Base-by-base conservation (phyloP, 2,329 filamentous ascomycete species). In the Tolypocladium sp. region DNA sequence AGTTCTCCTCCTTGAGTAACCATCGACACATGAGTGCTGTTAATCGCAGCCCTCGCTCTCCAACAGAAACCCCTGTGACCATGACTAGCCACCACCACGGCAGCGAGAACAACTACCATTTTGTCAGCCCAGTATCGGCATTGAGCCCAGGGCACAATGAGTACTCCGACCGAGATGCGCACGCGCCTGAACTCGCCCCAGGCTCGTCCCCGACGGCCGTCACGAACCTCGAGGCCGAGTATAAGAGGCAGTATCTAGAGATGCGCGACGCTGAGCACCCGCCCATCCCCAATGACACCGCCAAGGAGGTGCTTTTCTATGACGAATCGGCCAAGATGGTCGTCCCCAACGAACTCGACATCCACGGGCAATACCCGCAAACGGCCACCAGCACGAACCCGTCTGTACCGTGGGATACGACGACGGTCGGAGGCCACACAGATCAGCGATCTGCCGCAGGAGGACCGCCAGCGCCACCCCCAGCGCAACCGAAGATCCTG, bases 211-310 rank as follows among this genome's bases (percentile, higher is more conserved):
- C 51, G 15, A 55, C 59, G 13, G 51, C 33, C 9, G 20, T 60
- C 33, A 40, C 58, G 7, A 55, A 41, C 41, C 40, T 58, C 42
- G 56, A 61, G 37, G 38, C 42, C 51, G 58, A 60, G 44, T 56
- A 60, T 27, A 58, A 56, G 60, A 46, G 60, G 17, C 57, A 55
- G 42, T 59, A 56, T n/a, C 44, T 58, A 52, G 56, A 61, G 7
- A 33, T 30, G 22, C 44, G 52, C 38, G 54, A 53, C 27, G 57
- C 59, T 4, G 22, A 59, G 37, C 44, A 51, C 20, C 42, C 49
- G 20, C 40, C 54, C 4, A n/a, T 46, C 17, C 49, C 46, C 12
- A 55, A 59, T 15, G 46, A 59, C 25, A 58, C 55, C 10, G 38
- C 27, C 15, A 60, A 61, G 38, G 57, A 60, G 54, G 60, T 59